These are phyloP conservation scores for Acanthamoeba sp. DNA, from an alignment of 208 protist genomes.

Conservation along the genomic window DNA sequence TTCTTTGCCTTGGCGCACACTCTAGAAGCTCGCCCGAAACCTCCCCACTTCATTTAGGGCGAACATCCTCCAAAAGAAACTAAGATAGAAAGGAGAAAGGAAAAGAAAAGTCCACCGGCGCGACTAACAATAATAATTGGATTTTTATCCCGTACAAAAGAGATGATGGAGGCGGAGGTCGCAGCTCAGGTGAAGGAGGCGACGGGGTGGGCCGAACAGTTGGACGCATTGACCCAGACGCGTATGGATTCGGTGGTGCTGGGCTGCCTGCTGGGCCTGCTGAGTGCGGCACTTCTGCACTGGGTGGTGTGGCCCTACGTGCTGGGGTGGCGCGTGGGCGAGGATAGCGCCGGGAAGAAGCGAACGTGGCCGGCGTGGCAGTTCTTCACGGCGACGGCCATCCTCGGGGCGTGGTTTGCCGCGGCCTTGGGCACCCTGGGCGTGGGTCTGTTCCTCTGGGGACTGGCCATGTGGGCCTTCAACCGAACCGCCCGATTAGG, in stretches of 20 bases:
- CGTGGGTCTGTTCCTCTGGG: background rate
- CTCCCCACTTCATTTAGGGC: background rate
- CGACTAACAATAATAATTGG: too few species aligned
- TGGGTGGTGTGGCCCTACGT: slow-evolving; percentile 30
- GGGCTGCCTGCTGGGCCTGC: background rate
- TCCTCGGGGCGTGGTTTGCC: background rate
- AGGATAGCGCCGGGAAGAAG: background rate
- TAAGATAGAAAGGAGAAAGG: background rate
- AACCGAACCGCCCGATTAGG: background rate
- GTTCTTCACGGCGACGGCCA: background rate
- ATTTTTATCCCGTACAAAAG: too few species aligned
- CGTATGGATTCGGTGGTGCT: background rate
- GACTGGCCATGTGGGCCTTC: slow-evolving; percentile 1
- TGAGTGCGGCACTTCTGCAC: background rate
- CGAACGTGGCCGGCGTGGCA: background rate
- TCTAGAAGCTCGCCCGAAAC: background rate
- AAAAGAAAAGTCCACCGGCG: background rate
- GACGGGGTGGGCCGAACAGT: background rate
- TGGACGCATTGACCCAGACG: background rate
- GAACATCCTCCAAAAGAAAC: background rate
- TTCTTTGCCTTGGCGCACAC: background rate
- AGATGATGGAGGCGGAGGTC: background rate
- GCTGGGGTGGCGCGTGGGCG: background rate
- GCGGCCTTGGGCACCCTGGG: background rate
- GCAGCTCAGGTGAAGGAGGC: background rate